Evolutionary conservation across 768 basidiomycete genomes (phyloP).

Genomic region (Trametes maxima): DNA sequence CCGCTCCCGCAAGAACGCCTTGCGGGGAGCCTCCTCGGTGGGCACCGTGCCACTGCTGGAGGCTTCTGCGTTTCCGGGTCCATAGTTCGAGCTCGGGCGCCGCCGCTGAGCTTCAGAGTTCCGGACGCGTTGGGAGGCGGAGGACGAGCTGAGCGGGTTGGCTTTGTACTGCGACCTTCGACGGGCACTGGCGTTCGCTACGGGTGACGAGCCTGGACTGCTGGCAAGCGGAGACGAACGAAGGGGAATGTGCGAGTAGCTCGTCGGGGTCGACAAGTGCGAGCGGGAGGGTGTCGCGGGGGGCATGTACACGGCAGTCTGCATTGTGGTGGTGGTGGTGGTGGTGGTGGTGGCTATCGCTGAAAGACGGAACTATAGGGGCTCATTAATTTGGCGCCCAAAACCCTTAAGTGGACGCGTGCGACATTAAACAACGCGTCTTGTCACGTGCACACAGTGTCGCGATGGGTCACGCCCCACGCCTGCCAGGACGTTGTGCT

Average conservation of each 20-base stretch:
- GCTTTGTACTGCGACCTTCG: constrained; percentile 61
- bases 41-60: not conserved
- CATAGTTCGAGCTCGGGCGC: not conserved
- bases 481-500: too few relatives aligned
- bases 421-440: too few relatives aligned
- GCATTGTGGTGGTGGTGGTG: constrained; percentile 3
- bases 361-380: too few relatives aligned
- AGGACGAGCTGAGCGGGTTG: constrained; percentile 36
- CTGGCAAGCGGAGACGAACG: constrained; percentile 56
- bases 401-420: too few relatives aligned
- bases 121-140: constrained; percentile 28
- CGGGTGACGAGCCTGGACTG: constrained; percentile 47
- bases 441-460: too few relatives aligned
- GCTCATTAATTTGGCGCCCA: too few relatives aligned
- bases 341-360: too few relatives aligned
- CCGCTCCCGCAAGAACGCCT: constrained; percentile 57
- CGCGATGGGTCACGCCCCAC: too few relatives aligned
- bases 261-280: not conserved
- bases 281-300: constrained; percentile 14
- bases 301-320: not conserved
- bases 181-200: constrained; percentile 46
- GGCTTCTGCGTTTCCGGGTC: not conserved
- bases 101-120: not conserved
- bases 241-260: constrained; percentile 12
- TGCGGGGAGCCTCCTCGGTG: constrained; percentile 49